Conservation (phyloP, 2,329 filamentous ascomycete genomes). For the Stromatinia cepivora region DNA sequence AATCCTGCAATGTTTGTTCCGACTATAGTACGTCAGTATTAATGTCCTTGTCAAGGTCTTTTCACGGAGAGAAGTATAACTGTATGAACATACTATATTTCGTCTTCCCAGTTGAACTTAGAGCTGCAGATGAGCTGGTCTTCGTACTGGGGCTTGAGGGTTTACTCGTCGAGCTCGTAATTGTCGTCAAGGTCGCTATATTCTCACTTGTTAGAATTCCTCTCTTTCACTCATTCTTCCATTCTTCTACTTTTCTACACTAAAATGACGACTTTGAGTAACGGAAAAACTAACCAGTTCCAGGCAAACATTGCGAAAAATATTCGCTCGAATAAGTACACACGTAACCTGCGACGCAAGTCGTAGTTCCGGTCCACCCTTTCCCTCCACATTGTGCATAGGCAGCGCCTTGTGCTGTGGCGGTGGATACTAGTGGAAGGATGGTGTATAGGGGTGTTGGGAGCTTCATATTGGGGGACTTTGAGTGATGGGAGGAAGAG, state of each 20-base stretch:
- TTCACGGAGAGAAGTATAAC: background rate
- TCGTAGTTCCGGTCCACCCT: slow-evolving; percentile 38
- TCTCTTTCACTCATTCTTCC: background rate
- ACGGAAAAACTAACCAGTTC: slow-evolving; percentile 14
- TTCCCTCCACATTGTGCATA: slow-evolving; percentile 36
- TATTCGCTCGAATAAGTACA: slow-evolving; percentile 37
- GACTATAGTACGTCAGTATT: slow-evolving; percentile 25
- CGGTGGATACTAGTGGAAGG: background rate
- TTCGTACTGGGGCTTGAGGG: background rate
- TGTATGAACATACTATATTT: slow-evolving; percentile 29
- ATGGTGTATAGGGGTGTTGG: background rate
- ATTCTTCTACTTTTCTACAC: background rate
- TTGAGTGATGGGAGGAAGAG: background rate
- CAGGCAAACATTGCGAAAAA: slow-evolving; percentile 40
- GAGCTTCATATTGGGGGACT: slow-evolving; percentile 17
- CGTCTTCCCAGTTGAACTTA: slow-evolving; percentile 24
- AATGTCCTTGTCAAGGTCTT: background rate
- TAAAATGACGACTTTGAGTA: no score
- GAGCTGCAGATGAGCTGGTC: slow-evolving; percentile 1
- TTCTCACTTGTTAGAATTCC: background rate
- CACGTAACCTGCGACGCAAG: slow-evolving; percentile 39
- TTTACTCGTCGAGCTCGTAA: slow-evolving; percentile 11
- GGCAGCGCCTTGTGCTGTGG: slow-evolving; percentile 20
- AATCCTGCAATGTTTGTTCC: slow-evolving; percentile 44
- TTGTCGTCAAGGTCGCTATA: slow-evolving; percentile 12